These are phyloP conservation scores for Isatis tinctoria DNA, from an alignment of 345 rosid genomes.

Conservation along the genomic window DNA sequence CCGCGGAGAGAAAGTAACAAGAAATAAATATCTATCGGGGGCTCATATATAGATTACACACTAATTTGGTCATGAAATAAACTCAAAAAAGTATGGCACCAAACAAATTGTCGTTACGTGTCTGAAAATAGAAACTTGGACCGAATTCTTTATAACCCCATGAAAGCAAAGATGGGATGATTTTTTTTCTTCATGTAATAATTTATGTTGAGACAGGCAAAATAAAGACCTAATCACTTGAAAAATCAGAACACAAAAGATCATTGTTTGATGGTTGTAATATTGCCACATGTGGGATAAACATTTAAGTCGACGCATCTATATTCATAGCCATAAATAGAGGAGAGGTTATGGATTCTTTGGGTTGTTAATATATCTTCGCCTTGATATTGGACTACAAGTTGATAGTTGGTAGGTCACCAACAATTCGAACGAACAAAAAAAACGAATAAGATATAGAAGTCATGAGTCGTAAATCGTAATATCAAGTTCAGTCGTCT, in stretches of 20 bases:
- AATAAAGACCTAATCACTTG: not conserved
- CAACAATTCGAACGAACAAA: not conserved
- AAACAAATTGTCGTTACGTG: conserved; percentile 1
- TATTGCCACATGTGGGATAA: not conserved
- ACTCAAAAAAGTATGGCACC: not conserved
- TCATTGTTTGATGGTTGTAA: not conserved
- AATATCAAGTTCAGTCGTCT: not conserved
- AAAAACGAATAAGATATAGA: conserved; percentile 2
- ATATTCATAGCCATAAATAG: conserved; percentile 8
- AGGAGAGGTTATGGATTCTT: not conserved
- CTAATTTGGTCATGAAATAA: not conserved
- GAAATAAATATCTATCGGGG: not conserved
- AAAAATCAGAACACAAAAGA: not conserved
- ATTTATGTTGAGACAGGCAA: not conserved
- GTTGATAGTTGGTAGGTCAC: conserved; percentile 22
- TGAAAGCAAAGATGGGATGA: not conserved
- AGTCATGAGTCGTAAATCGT: conserved; percentile 5
- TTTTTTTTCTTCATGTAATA: conserved; percentile 4
- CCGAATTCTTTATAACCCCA: not conserved
- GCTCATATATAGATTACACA: not conserved
- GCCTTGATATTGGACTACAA: not conserved
- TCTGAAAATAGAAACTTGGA: conserved; percentile 15
- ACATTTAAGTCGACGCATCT: not conserved
- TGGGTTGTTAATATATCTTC: not conserved
- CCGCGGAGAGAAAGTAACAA: not conserved